A percentile compares a stretch with the other conserved stretches of the same genome.
Conservation (phyloP, 257 asterid genomes). For the Penstemon newberryi region DNA sequence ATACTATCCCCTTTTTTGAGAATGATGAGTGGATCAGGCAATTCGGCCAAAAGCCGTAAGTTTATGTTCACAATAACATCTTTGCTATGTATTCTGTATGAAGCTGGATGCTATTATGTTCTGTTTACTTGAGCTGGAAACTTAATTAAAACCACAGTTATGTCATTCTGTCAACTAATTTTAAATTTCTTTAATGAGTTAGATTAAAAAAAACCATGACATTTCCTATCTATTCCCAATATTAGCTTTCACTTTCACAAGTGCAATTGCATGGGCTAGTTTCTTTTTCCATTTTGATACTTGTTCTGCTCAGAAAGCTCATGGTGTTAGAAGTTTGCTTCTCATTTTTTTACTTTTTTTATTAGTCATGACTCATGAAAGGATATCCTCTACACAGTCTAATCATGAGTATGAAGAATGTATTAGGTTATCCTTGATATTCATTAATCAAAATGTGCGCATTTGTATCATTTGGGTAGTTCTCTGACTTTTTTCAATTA, state of each 20-base stretch:
- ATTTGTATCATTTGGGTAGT: neutral
- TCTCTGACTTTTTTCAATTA: no score
- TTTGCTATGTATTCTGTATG: neutral
- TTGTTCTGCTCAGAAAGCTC: neutral
- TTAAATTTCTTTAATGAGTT: slow-evolving; percentile 16
- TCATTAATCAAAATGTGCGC: neutral
- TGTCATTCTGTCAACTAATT: neutral
- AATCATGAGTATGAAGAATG: slow-evolving; percentile 18
- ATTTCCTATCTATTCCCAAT: neutral
- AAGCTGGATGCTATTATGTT: slow-evolving; percentile 13
- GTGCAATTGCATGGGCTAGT: neutral
- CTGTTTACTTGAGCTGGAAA: neutral
- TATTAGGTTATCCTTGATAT: slow-evolving; percentile 2
- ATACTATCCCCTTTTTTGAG: slow-evolving; percentile 84
- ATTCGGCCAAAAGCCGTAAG: slow-evolving; percentile 87
- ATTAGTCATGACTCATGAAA: neutral
- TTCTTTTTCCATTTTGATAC: neutral
- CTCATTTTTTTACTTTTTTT: neutral
- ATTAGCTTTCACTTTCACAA: neutral
- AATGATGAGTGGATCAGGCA: slow-evolving; percentile 70
- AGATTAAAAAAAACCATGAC: neutral
- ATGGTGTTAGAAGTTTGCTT: neutral
- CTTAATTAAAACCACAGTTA: neutral
- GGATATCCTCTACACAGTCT: neutral
- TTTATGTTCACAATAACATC: slow-evolving; percentile 28